Conservation (phyloP, 768 basidiomycete species). For the Psilocybe tampanensis region DNA sequence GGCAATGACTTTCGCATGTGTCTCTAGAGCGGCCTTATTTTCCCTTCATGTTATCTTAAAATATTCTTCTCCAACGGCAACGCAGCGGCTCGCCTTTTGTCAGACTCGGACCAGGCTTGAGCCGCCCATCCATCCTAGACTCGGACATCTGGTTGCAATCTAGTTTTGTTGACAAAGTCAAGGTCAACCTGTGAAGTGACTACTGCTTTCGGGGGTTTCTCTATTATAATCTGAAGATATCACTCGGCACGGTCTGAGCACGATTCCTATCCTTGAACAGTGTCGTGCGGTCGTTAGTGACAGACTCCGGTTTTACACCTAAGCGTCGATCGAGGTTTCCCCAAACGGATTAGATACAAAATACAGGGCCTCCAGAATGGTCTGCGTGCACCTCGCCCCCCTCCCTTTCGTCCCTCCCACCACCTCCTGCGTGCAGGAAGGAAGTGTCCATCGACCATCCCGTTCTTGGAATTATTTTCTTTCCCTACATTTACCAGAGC, state of each 20-base stretch:
- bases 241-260: neutral
- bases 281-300: neutral
- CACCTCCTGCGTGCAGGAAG: constrained; percentile 12
- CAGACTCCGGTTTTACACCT: neutral
- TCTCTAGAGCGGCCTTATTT: neutral
- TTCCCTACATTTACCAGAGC: neutral
- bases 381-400: constrained; percentile 16
- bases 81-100: neutral
- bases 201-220: no score
- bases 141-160: neutral
- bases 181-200: no score
- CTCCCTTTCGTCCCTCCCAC: constrained; percentile 5
- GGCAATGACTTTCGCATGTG: neutral
- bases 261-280: neutral
- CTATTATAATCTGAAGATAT: no score
- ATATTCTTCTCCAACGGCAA: neutral
- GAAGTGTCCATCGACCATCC: neutral
- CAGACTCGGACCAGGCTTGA: neutral
- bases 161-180: neutral
- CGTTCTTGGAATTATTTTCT: no score
- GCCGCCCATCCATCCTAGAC: neutral
- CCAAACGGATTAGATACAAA: constrained; percentile 20
- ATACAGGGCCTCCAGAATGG: constrained; percentile 12
- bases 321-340: constrained; percentile 12
- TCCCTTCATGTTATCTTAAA: neutral